These are phyloP conservation scores for Aquilaria malaccensis DNA, from an alignment of 345 rosid genomes.

Conservation along the genomic window DNA sequence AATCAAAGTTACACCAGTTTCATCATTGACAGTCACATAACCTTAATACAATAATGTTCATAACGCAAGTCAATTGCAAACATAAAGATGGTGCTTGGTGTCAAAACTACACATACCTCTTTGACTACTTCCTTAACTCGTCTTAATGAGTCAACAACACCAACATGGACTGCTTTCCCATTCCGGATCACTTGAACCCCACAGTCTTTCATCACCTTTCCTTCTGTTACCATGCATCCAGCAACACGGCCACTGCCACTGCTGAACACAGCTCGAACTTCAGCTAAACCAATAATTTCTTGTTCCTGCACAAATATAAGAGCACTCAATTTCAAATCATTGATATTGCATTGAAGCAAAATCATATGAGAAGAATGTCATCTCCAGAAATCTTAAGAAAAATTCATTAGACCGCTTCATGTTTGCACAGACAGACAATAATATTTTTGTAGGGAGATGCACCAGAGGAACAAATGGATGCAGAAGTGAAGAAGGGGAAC, in stretches of 20 bases:
- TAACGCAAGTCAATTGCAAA: neutral
- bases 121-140: constrained; percentile 87
- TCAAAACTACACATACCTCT: constrained; percentile 53
- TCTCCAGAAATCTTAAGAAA: neutral
- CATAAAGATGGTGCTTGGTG: neutral
- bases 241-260: constrained; percentile 99
- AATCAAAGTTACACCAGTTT: neutral
- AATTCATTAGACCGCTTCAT: neutral
- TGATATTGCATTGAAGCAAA: no score
- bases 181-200: constrained; percentile 73
- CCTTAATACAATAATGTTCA: neutral
- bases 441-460: constrained; percentile 1
- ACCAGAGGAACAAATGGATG: neutral
- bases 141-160: constrained; percentile 74
- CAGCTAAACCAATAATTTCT: constrained; percentile 77
- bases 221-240: constrained; percentile 95
- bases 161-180: constrained; percentile 55
- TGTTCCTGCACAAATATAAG: constrained; percentile 51
- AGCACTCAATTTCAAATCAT: constrained; percentile 21
- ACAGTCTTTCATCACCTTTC: constrained; percentile 79
- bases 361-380: no score
- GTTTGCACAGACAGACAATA: neutral
- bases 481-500: neutral
- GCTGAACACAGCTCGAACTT: constrained; percentile 84
- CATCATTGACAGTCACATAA: neutral